These are phyloP conservation scores for Coemansia sp. DNA, from an alignment of 192 early-diverging fungal species.

Conservation along the genomic window DNA sequence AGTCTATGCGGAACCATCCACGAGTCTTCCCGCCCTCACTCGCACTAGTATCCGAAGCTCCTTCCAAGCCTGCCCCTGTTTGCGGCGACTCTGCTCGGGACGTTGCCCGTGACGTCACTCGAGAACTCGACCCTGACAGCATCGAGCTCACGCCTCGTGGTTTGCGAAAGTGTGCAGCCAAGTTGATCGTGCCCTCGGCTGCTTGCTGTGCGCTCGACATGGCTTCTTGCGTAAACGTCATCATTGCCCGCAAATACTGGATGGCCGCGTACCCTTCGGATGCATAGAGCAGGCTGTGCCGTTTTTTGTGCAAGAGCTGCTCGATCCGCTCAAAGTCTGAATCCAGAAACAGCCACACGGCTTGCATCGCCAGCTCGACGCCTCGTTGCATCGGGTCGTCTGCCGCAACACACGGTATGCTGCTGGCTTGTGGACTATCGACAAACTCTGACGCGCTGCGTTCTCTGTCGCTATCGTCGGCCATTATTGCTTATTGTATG, in stretches of 20 bases:
- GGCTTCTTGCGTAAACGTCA: conserved; percentile 76
- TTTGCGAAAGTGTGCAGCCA: conserved; percentile 66
- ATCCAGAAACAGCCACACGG: conserved; percentile 76
- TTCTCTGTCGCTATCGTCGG: neutral
- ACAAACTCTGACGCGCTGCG: neutral
- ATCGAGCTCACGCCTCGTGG: conserved; percentile 39
- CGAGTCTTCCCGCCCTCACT: neutral
- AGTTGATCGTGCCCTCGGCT: conserved; percentile 61
- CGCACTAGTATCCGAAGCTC: conserved; percentile 52
- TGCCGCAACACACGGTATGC: conserved; percentile 24
- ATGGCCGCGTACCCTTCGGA: conserved; percentile 74
- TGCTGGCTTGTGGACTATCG: conserved; percentile 6
- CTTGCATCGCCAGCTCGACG: conserved; percentile 54
- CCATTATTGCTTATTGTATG: neutral
- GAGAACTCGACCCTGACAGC: conserved; percentile 32
- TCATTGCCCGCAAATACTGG: conserved; percentile 63
- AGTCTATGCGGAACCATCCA: conserved; percentile 28
- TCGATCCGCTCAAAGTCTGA: conserved; percentile 72
- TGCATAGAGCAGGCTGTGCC: conserved; percentile 65
- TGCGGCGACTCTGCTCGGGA: conserved; percentile 21
- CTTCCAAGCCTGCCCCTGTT: conserved; percentile 50
- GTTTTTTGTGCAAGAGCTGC: conserved; percentile 51
- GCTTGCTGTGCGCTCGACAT: conserved; percentile 64
- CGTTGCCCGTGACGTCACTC: conserved; percentile 49
- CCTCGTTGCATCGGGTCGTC: conserved; percentile 59